Conservation (phyloP, 108 stramenopile genomes). For the Cyclotella choctawhatcheeana region DNA sequence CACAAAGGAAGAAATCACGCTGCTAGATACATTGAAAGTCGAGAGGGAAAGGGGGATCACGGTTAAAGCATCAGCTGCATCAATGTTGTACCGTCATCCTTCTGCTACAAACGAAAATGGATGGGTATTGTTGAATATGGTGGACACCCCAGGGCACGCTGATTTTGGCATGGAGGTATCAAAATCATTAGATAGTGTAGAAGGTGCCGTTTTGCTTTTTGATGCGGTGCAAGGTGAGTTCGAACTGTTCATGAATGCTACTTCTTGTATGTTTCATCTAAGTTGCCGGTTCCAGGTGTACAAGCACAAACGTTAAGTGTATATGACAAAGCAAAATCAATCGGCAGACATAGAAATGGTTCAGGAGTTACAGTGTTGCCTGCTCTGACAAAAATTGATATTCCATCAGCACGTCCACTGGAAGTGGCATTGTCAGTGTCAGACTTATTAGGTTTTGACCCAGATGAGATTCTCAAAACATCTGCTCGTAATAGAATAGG, state of each 20-base stretch:
- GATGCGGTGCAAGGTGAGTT: no score
- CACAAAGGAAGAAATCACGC: conserved; percentile 84
- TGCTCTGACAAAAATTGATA: conserved; percentile 96
- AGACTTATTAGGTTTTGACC: conserved; percentile 89
- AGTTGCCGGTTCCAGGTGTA: conserved; percentile 96
- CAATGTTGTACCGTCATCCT: conserved; percentile 91
- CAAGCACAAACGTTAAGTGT: conserved; percentile 98
- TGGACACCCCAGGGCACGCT: conserved; percentile 97
- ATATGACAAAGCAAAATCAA: conserved; percentile 85
- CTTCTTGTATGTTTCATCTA: no score
- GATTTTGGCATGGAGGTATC: conserved; percentile 96
- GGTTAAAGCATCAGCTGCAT: conserved; percentile 96
- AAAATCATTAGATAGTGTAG: conserved; percentile 91
- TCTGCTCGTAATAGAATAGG: conserved; percentile 88
- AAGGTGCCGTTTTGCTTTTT: conserved; percentile 94
- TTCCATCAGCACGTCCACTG: conserved; percentile 85
- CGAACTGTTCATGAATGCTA: no score
- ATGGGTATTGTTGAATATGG: conserved; percentile 87
- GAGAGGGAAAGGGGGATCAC: conserved; percentile 98
- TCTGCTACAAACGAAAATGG: conserved; percentile 74
- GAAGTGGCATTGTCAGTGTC: conserved; percentile 85
- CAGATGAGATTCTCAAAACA: conserved; percentile 86
- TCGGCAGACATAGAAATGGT: neutral
- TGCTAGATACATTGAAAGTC: conserved; percentile 95
- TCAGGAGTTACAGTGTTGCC: conserved; percentile 57